Evolutionary conservation across 495 filamentous ascomycete genomes (phyloP), one percentile per base, ranked within the genome.

Genomic region (Rostrohypoxylon terebratum): DNA sequence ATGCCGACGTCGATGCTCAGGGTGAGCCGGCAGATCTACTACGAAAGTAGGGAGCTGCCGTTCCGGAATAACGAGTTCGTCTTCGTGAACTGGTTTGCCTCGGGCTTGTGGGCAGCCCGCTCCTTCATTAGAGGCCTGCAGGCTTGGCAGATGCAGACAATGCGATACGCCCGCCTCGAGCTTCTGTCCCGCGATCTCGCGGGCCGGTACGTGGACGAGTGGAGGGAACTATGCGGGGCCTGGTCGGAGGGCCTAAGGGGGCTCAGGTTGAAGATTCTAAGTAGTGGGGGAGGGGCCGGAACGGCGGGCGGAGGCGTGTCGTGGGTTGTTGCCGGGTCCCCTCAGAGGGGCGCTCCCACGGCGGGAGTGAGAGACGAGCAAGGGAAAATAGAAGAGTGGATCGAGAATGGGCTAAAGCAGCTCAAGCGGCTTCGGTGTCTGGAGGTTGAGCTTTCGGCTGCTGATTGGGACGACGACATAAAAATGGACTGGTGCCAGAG

Each of bases 21-120:
- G 25, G 44, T 77, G 4, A 81, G 73, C 57, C 63, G 66, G 20
- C 77, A 78, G 59, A 58, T 80, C 5, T 82, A 83, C 71, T 14
- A 65, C 21, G 80, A 82, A 62, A 68, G 68, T 16, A 69, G 79
- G 36, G 11, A 57, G 13, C 20, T 80, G 28, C 75, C 81, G 4
- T 82, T 80, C 59, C 69, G 63, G n/a, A 66, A 72, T 13, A 81
- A 81, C 63, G 80, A 81, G 69, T 82, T 83, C 59, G 72, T 77
- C 21, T 82, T 81, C 31, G 66, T 75, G 23, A 77, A 77, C 14
- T 80, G 76, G 77, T 78, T 78, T 68, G 71, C 77, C 2, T 78
- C 79, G 34, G 79, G 78, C 10, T 25, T 79, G 34, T 74, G 73
- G 42, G 67, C 75, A 0, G 80, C 79, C 0, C 40, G 68, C 13